Evolutionary conservation across 2,329 filamentous ascomycete species (phyloP).

Genomic region (Calonectria hawksworthii): DNA sequence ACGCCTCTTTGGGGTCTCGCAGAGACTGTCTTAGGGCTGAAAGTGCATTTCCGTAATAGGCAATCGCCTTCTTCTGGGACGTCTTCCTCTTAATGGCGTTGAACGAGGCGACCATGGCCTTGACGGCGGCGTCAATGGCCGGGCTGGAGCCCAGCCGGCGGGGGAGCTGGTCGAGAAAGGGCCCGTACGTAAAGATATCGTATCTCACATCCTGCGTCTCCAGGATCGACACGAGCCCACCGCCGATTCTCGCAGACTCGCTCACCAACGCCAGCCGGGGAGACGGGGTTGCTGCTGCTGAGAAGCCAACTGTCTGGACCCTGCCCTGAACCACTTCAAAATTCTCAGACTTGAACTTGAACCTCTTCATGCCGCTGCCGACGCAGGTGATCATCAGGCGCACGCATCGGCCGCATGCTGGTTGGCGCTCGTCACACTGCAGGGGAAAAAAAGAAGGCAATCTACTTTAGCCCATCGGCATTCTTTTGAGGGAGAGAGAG

Average conservation of each 20-base stretch:
- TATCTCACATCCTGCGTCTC: background rate
- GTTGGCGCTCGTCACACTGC: constrained; percentile 13
- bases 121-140: background rate
- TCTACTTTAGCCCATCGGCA: background rate
- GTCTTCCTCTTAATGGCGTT: background rate
- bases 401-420: background rate
- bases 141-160: constrained; percentile 9
- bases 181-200: constrained; percentile 8
- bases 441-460: background rate
- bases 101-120: constrained; percentile 5
- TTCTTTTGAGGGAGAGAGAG: background rate
- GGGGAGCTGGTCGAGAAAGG: constrained; percentile 10
- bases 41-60: background rate
- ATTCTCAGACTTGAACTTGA: constrained; percentile 4
- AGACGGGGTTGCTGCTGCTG: background rate
- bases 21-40: background rate
- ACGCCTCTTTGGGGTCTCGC: background rate
- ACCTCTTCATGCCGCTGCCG: background rate
- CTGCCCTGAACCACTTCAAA: background rate
- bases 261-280: background rate
- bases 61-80: background rate
- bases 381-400: background rate
- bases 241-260: background rate
- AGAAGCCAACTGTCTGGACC: background rate
- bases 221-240: background rate